Evolutionary conservation across 2,329 filamentous ascomycete genomes (phyloP).

Genomic region (Biscogniauxia mediterranea): DNA sequence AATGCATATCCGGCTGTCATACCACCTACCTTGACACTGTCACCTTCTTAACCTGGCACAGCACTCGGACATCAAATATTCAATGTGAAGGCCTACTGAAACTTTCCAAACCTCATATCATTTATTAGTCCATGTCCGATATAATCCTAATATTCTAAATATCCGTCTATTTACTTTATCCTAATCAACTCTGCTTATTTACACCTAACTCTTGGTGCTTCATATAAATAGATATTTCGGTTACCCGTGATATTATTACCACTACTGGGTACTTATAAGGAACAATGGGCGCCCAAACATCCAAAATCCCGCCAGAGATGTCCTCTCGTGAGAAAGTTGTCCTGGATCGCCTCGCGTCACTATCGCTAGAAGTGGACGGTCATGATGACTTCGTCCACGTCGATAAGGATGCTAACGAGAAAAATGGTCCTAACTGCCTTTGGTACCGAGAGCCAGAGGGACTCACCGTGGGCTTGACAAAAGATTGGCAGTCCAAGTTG

Average conservation of each 20-base stretch:
- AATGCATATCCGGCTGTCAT: not conserved
- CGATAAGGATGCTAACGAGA: slow-evolving; percentile 45
- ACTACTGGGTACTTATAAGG: no score
- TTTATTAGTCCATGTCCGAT: no score
- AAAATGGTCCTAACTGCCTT: slow-evolving; percentile 25
- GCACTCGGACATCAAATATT: not conserved
- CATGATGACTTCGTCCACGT: slow-evolving; percentile 52
- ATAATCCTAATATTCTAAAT: not conserved
- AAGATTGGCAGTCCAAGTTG: slow-evolving; percentile 60
- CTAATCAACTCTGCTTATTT: no score
- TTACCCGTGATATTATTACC: not conserved
- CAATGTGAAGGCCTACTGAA: no score
- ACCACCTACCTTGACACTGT: not conserved
- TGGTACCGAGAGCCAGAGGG: slow-evolving; percentile 37
- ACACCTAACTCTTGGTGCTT: no score
- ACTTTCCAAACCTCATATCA: no score
- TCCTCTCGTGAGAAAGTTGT: slow-evolving; percentile 42
- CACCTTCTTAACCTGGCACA: slow-evolving; percentile 21
- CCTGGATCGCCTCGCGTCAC: slow-evolving; percentile 41
- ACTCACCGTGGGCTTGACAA: slow-evolving; percentile 51
- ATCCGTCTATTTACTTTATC: not conserved
- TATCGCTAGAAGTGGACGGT: slow-evolving; percentile 43
- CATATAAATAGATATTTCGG: not conserved
- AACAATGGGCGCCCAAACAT: slow-evolving; percentile 44
- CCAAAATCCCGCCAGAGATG: slow-evolving; percentile 34